These are phyloP conservation scores for Gracilaria gracilis DNA, from an alignment of 23 red algal species.

Conservation along the genomic window DNA sequence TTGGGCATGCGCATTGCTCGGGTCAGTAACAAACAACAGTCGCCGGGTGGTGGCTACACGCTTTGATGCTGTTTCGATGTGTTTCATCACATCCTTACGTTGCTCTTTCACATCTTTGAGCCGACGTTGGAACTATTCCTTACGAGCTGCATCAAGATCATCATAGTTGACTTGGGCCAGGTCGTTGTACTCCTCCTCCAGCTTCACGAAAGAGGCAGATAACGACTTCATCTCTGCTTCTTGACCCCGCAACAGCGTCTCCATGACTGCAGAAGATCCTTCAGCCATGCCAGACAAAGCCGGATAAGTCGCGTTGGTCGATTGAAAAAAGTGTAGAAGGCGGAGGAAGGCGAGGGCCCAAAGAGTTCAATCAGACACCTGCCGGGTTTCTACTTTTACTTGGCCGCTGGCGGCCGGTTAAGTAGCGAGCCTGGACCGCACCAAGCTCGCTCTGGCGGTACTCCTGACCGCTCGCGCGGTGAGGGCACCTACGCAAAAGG, in stretches of 20 bases:
- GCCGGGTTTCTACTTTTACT: no score
- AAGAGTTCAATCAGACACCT: conserved; percentile 37
- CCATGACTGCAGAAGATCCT: not conserved
- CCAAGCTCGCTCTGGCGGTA: no score
- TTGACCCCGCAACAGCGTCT: not conserved
- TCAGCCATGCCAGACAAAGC: not conserved
- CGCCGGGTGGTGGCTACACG: not conserved
- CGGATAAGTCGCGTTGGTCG: not conserved
- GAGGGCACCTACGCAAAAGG: no score
- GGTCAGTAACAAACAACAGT: not conserved
- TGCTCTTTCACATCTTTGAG: not conserved
- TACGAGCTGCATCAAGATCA: not conserved
- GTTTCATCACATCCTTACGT: not conserved
- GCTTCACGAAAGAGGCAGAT: conserved; percentile 12
- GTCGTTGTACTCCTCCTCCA: conserved; percentile 16
- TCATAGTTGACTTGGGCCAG: not conserved
- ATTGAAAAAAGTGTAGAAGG: conserved; percentile 14
- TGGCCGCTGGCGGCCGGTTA: no score
- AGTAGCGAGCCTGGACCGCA: no score
- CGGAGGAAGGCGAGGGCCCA: not conserved
- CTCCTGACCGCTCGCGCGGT: no score
- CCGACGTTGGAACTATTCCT: not conserved
- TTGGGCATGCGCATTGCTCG: not conserved
- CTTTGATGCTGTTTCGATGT: not conserved
- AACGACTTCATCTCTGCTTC: not conserved